Conservation (phyloP, 1,284 basidiomycete species). For the Kwoniella shivajii region DNA sequence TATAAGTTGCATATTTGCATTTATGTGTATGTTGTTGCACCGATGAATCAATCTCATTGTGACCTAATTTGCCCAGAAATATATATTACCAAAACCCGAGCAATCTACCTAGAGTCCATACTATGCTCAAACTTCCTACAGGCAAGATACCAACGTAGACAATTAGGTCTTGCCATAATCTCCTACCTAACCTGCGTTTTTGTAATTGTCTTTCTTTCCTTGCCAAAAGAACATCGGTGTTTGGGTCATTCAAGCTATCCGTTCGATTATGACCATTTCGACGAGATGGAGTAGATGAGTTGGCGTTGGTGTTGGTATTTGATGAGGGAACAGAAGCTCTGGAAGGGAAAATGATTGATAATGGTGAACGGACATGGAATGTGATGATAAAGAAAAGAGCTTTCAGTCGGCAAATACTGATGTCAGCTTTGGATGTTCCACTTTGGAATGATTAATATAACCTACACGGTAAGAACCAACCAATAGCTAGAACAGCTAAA, state of each 20-base stretch:
- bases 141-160: conserved; percentile 55
- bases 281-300: background rate
- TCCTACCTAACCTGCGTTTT: conserved; percentile 48
- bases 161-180: conserved; percentile 55
- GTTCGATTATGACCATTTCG: conserved; percentile 28
- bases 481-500: conserved; percentile 45
- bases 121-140: conserved; percentile 41
- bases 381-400: conserved; percentile 56
- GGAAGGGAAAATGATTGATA: conserved; percentile 54
- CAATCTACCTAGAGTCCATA: conserved; percentile 49
- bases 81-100: conserved; percentile 44
- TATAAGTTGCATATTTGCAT: too few relatives aligned
- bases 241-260: conserved; percentile 41
- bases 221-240: conserved; percentile 51
- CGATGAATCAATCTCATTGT: background rate
- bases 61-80: background rate
- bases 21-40: background rate
- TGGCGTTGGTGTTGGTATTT: conserved; percentile 4
- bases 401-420: conserved; percentile 11
- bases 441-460: background rate
- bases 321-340: conserved; percentile 7
- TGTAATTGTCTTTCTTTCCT: conserved; percentile 55
- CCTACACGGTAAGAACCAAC: conserved; percentile 55
- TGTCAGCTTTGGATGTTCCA: background rate
- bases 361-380: conserved; percentile 54